Evolutionary conservation across 78 protist species (phyloP).

Genomic region (Isochrysis galbana): DNA sequence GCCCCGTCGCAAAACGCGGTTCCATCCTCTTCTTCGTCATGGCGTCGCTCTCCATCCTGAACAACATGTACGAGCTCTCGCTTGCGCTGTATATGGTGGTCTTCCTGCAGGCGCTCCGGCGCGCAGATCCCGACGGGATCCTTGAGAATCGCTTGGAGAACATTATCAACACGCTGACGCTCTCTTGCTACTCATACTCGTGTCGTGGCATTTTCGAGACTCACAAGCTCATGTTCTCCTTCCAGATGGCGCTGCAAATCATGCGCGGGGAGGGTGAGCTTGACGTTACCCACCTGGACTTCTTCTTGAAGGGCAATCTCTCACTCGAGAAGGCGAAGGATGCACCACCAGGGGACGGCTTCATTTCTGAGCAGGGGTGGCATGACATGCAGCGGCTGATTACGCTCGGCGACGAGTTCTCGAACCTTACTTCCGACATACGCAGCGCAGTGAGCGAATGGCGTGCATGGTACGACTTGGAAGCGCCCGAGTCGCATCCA

Average conservation of each 20-base stretch:
- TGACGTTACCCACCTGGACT: slow-evolving; percentile 63
- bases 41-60: slow-evolving; percentile 61
- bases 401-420: slow-evolving; percentile 18
- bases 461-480: slow-evolving; percentile 74
- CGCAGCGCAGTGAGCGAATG: slow-evolving; percentile 44
- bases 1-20: slow-evolving; percentile 85
- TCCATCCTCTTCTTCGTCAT: slow-evolving; percentile 83
- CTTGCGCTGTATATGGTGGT: slow-evolving; percentile 78
- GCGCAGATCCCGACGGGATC: slow-evolving; percentile 5
- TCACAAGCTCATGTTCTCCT: slow-evolving; percentile 82
- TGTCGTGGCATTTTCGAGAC: slow-evolving; percentile 83
- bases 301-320: slow-evolving; percentile 82
- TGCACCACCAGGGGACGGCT: slow-evolving; percentile 31
- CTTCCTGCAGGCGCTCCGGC: slow-evolving; percentile 63
- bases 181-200: slow-evolving; percentile 70
- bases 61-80: slow-evolving; percentile 87
- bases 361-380: slow-evolving; percentile 78
- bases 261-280: slow-evolving; percentile 56
- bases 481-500: slow-evolving; percentile 67
- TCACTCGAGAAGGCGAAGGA: slow-evolving; percentile 44
- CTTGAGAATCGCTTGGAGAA: slow-evolving; percentile 64
- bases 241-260: slow-evolving; percentile 72
- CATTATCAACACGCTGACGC: slow-evolving; percentile 74
- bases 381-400: slow-evolving; percentile 60
- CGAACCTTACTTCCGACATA: neutral